These are phyloP conservation scores for Picea sitchensis DNA, from an alignment of 75 land plant species.

Conservation along the genomic window DNA sequence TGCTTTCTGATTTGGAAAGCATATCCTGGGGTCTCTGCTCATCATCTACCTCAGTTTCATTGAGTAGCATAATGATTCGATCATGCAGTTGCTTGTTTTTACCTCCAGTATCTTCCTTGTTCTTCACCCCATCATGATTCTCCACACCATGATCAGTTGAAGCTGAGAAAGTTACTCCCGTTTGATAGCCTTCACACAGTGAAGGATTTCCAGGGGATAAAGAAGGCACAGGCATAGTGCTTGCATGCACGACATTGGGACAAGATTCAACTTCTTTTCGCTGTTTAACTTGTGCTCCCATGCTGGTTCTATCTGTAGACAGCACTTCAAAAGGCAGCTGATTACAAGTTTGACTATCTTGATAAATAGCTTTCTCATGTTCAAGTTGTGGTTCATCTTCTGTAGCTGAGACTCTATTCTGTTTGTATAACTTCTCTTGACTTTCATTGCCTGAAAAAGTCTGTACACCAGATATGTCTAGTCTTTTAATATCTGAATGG, in stretches of 20 bases:
- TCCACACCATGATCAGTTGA: background rate
- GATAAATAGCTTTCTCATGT: background rate
- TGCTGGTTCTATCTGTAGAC: background rate
- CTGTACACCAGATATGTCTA: background rate
- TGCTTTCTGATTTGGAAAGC: background rate
- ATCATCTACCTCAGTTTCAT: background rate
- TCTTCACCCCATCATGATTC: background rate
- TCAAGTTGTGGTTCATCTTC: background rate
- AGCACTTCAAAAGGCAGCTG: background rate
- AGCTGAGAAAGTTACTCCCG: background rate
- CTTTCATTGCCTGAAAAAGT: background rate
- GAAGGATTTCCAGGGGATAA: background rate
- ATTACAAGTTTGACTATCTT: conserved; percentile 7
- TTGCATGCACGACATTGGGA: background rate
- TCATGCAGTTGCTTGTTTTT: background rate
- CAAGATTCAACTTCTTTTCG: background rate
- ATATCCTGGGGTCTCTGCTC: too few species aligned
- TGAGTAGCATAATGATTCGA: background rate
- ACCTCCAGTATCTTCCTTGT: background rate
- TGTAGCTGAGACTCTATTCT: background rate
- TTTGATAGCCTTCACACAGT: background rate
- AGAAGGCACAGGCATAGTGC: background rate
- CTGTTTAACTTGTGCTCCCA: background rate
- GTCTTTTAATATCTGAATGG: background rate
- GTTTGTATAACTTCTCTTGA: background rate